These are phyloP conservation scores for Achaetomium macrosporum DNA, from an alignment of 2,329 filamentous ascomycete genomes.

Conservation along the genomic window DNA sequence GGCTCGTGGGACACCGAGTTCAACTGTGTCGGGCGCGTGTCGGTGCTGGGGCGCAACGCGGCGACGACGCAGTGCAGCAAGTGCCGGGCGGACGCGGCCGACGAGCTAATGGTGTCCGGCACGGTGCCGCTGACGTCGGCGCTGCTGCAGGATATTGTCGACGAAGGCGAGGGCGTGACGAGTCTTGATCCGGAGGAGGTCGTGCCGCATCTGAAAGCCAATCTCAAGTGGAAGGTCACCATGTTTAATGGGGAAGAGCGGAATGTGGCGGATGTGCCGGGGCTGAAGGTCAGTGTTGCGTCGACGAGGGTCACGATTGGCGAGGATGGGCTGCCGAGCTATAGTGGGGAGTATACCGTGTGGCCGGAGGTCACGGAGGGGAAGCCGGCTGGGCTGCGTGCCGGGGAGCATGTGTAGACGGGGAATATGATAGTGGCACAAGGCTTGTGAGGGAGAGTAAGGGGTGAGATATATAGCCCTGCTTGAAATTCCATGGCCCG, in stretches of 20 bases:
- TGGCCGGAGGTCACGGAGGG: conserved; percentile 23
- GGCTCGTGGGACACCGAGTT: conserved; percentile 35
- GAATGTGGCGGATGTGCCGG: conserved; percentile 17
- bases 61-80: conserved; percentile 23
- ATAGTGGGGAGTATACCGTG: conserved; percentile 20
- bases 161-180: conserved; percentile 17
- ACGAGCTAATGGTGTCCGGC: conserved; percentile 24
- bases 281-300: conserved; percentile 24
- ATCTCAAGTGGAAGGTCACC: conserved; percentile 25
- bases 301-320: conserved; percentile 24
- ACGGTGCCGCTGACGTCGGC: conserved; percentile 28
- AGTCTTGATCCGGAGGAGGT: conserved; percentile 24
- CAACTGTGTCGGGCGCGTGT: conserved; percentile 43
- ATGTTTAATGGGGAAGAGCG: conserved; percentile 24
- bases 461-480: not conserved
- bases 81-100: conserved; percentile 21
- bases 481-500: too few species aligned
- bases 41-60: conserved; percentile 34
- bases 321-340: conserved; percentile 22
- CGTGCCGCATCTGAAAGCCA: conserved; percentile 24
- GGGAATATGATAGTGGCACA: too few species aligned
- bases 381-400: conserved; percentile 19
- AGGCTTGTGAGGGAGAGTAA: not conserved
- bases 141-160: conserved; percentile 25
- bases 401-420: conserved; percentile 13